Conservation (phyloP, 1,284 basidiomycete species). For the Leccinum pachyderme region DNA sequence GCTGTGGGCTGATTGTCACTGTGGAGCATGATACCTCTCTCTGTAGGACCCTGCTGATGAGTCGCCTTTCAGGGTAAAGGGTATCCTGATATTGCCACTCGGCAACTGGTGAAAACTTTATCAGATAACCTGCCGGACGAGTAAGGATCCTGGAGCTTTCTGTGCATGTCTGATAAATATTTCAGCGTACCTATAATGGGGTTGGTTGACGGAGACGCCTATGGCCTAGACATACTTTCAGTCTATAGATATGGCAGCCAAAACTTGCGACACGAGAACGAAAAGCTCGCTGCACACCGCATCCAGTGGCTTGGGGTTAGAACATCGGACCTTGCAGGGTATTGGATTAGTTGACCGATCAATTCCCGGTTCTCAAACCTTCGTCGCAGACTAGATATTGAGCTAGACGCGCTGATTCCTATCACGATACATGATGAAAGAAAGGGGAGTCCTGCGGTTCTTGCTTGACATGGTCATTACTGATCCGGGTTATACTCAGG, state of each 20-base stretch:
- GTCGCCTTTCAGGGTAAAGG: constrained; percentile 74
- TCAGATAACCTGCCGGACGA: constrained; percentile 58
- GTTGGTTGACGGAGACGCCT: constrained; percentile 88
- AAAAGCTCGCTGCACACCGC: constrained; percentile 60
- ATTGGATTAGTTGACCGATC: constrained; percentile 13
- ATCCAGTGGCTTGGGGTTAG: constrained; percentile 81
- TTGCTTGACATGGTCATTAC: constrained; percentile 2
- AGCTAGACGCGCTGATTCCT: constrained; percentile 61
- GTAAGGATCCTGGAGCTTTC: constrained; percentile 33
- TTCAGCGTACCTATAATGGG: constrained; percentile 68
- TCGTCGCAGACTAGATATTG: constrained; percentile 54
- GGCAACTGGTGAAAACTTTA: constrained; percentile 74
- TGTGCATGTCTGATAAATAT: background rate
- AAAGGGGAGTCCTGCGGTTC: constrained; percentile 48
- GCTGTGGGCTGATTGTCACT: constrained; percentile 70
- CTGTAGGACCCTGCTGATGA: constrained; percentile 10
- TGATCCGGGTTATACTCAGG: constrained; percentile 43
- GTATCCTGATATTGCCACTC: constrained; percentile 88
- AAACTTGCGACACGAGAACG: constrained; percentile 61
- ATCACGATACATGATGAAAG: constrained; percentile 71
- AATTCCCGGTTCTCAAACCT: background rate
- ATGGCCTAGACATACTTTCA: constrained; percentile 85
- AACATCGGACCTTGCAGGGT: constrained; percentile 64
- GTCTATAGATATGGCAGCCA: constrained; percentile 77
- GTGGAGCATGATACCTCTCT: constrained; percentile 34